Conservation (phyloP, 2,329 filamentous ascomycete genomes). For the Pestalotiopsis sp. region DNA sequence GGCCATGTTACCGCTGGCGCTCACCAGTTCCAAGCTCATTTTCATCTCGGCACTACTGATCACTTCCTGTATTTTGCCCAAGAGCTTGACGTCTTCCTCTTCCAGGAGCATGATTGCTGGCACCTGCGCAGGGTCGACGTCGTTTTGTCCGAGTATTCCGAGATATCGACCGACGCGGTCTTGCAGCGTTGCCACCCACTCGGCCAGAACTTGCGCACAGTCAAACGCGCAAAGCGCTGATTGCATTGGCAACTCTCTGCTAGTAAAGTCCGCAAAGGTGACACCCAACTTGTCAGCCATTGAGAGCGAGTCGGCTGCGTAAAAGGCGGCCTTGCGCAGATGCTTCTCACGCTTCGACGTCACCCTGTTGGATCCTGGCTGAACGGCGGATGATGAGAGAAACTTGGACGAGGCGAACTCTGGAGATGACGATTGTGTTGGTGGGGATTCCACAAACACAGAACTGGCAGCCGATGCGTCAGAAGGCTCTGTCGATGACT, state of each 20-base stretch:
- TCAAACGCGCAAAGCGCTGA: constrained; percentile 92
- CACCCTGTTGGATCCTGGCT: constrained; percentile 39
- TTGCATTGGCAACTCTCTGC: constrained; percentile 84
- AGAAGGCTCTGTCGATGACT: constrained; percentile 47
- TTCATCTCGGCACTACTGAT: constrained; percentile 78
- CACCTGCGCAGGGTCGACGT: constrained; percentile 77
- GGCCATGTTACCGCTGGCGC: constrained; percentile 45
- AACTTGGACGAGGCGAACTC: constrained; percentile 46
- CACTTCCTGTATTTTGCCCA: constrained; percentile 82
- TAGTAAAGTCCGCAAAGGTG: constrained; percentile 82
- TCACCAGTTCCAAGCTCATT: constrained; percentile 60
- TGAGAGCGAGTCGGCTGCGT: constrained; percentile 86
- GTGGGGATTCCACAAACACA: constrained; percentile 54
- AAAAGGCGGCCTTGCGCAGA: constrained; percentile 91
- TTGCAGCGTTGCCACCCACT: constrained; percentile 92
- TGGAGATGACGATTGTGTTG: constrained; percentile 52
- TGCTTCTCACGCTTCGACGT: constrained; percentile 81
- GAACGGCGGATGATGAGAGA: constrained; percentile 24
- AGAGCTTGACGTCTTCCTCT: constrained; percentile 84
- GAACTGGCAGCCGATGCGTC: constrained; percentile 50
- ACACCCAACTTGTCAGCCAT: constrained; percentile 87
- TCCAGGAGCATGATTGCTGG: constrained; percentile 89
- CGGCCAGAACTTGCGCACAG: constrained; percentile 89
- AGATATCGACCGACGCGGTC: constrained; percentile 90
- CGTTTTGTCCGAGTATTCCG: constrained; percentile 82